Percentiles rank a stretch among this genome's conserved stretches.
Evolutionary conservation across 2,329 filamentous ascomycete genomes (phyloP).

Genomic region (Delphinella strobiligena): DNA sequence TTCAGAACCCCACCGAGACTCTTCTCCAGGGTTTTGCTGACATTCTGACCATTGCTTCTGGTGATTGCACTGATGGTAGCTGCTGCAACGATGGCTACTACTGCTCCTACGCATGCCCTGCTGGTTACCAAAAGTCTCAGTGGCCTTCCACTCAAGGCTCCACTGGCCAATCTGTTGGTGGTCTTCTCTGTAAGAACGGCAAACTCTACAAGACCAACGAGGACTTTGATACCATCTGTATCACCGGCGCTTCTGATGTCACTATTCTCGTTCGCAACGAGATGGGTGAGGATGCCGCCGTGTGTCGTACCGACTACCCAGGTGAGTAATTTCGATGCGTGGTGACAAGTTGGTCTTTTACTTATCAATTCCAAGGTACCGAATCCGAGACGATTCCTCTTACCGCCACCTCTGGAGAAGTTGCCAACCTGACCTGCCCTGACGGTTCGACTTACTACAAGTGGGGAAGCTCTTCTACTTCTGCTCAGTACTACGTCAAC

Average conservation of each 20-base stretch:
- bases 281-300: conserved; percentile 50
- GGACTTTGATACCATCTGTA: conserved; percentile 59
- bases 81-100: conserved; percentile 52
- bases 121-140: conserved; percentile 84
- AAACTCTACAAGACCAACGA: conserved; percentile 68
- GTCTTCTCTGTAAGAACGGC: conserved; percentile 67
- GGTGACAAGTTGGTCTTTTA: too few relatives aligned
- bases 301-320: conserved; percentile 95
- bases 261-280: conserved; percentile 63
- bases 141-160: conserved; percentile 71
- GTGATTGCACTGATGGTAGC: conserved; percentile 41
- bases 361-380: conserved; percentile 39
- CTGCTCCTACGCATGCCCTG: conserved; percentile 90
- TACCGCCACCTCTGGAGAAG: conserved; percentile 45
- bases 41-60: conserved; percentile 56
- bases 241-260: conserved; percentile 52
- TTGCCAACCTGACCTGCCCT: conserved; percentile 61
- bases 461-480: conserved; percentile 64
- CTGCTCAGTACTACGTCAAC: conserved; percentile 96
- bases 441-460: conserved; percentile 60
- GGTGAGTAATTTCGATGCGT: conserved; percentile 40
- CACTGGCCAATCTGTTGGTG: conserved; percentile 77
- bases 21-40: conserved; percentile 27
- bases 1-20: conserved; percentile 41
- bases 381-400: conserved; percentile 80